phyloP scores from a whole-genome alignment of 2,329 filamentous ascomycete species.

The Cladorrhinum sp. region DNA sequence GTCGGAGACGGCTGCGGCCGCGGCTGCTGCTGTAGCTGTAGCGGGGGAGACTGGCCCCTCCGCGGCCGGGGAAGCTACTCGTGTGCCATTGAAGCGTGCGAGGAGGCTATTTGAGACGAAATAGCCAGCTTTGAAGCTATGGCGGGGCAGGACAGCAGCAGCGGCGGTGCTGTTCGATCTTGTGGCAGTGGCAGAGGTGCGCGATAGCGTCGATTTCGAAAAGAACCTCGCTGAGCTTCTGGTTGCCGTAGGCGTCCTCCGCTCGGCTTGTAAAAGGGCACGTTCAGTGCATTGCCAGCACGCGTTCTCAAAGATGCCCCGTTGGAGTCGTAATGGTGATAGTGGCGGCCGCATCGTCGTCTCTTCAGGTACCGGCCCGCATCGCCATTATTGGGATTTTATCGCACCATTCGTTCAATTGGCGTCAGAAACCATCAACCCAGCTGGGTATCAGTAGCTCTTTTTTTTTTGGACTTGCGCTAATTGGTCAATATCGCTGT shows the following conservation, averaged over 20 bases:
- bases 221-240: conserved; percentile 17
- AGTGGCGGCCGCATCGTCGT: conserved; percentile 28
- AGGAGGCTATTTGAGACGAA: conserved; percentile 36
- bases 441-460: no score
- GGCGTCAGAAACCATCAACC: conserved; percentile 9
- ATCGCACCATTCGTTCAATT: conserved; percentile 16
- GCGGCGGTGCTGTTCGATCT: conserved; percentile 14
- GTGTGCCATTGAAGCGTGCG: conserved; percentile 29
- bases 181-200: conserved; percentile 14
- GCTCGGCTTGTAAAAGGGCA: conserved; percentile 15
- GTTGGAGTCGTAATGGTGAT: conserved; percentile 19
- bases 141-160: conserved; percentile 19
- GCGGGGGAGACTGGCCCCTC: not conserved
- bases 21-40: not conserved
- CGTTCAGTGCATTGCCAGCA: conserved; percentile 30
- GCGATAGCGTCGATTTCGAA: conserved; percentile 24
- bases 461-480: conserved; percentile 8
- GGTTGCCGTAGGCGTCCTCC: not conserved
- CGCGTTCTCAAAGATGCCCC: conserved; percentile 22
- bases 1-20: conserved; percentile 8
- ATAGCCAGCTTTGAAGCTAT: conserved; percentile 31
- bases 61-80: conserved; percentile 10
- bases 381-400: conserved; percentile 25
- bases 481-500: not conserved
- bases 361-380: conserved; percentile 25